phyloP scores from a whole-genome alignment of 495 filamentous ascomycete genomes.

The Tetracladium setigerum region DNA sequence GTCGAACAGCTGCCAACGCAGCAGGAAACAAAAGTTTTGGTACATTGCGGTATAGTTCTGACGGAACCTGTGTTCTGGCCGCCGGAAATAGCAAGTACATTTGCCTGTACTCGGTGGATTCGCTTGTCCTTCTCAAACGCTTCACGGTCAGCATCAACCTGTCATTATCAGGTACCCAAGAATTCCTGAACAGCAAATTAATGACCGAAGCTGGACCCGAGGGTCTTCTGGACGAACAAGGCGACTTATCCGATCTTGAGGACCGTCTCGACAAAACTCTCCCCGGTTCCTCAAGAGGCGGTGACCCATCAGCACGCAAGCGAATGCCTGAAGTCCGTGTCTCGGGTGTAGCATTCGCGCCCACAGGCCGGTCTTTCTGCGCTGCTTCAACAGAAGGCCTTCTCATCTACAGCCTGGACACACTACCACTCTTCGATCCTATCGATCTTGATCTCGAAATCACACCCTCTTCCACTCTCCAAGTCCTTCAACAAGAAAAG shows the following conservation, averaged over 20 bases:
- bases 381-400: conserved; percentile 92
- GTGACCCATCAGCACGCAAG: conserved; percentile 71
- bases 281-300: conserved; percentile 75
- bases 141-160: conserved; percentile 92
- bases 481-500: conserved; percentile 61
- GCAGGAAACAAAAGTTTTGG: conserved; percentile 85
- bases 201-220: conserved; percentile 85
- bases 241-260: conserved; percentile 83
- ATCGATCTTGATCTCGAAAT: conserved; percentile 92
- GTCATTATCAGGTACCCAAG: conserved; percentile 89
- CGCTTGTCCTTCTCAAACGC: conserved; percentile 85
- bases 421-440: conserved; percentile 76
- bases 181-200: conserved; percentile 86
- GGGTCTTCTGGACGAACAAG: conserved; percentile 75
- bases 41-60: conserved; percentile 80
- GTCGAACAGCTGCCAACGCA: conserved; percentile 82
- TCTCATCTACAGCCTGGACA: conserved; percentile 85
- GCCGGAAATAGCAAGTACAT: conserved; percentile 96
- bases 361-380: conserved; percentile 83
- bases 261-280: conserved; percentile 75
- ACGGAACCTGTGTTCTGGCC: conserved; percentile 83
- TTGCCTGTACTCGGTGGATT: conserved; percentile 85
- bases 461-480: conserved; percentile 73
- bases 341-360: conserved; percentile 75
- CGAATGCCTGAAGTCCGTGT: conserved; percentile 81